Base-by-base conservation (phyloP, 257 asterid genomes). In the Jaltomata sinuosa region DNA sequence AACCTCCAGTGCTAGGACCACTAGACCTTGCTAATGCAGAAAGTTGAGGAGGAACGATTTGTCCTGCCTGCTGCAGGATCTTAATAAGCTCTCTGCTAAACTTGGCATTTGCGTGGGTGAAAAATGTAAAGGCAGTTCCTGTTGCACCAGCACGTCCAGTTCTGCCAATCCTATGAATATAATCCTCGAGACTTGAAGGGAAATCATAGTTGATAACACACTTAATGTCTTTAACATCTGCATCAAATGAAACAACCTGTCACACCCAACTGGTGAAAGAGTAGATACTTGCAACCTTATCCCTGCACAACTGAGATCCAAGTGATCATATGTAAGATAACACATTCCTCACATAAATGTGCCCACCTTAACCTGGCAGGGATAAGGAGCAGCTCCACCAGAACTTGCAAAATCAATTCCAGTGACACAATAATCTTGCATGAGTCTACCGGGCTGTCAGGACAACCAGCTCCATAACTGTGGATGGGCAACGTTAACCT, bases 351-450 rank as follows among this genome's bases (percentile, higher is more conserved):
- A 79, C 85, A 49, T 74, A 89, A 84, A 93, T 91, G 94, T 93
- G 97, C 97, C 94, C 93, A 96, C 97, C 98, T 89, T 91, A 90
- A 93, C 92, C 90, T 93, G 92, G 97, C 98, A 95, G 97, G 99
- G 99, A 95, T 95, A 95, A 95, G 95, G 92, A 93, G 92, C 97
- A 88, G 90, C 91, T 92, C 90, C 91, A 86, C 94, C 91, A 89
- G 83, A 88, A 85, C 87, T 88, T 85, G 89, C 92, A 89, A 89
- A 84, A 84, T 86, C 85, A 91, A 87, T 83, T 84, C 90, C 90
- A 88, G 85, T 91, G 87, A 85, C 84, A 80, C 86, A 88, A 89
- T 78, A 86, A 85, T 89, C 92, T 87, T 69, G 90, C 83, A 85
- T 52, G 92, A 92, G 93, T 93, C 99, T 91, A 91, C 99, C 97